phyloP scores from a whole-genome alignment of 2,329 filamentous ascomycete genomes.

The Chaetomium sp. region DNA sequence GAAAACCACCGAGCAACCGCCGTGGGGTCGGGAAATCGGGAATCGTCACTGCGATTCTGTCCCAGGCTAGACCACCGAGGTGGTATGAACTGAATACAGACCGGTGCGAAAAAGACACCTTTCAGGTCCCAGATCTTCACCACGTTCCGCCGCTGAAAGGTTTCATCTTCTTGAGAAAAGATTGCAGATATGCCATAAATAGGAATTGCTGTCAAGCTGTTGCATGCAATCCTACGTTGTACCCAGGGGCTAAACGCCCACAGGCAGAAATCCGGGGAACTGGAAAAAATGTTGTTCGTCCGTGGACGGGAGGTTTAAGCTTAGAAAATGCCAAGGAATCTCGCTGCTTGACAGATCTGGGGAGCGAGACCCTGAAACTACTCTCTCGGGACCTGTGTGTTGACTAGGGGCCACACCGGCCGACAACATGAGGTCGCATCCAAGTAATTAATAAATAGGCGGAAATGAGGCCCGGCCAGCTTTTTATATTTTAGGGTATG shows the following conservation, averaged over 20 bases:
- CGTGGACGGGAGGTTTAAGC: slow-evolving; percentile 3
- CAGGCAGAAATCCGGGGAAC: background rate
- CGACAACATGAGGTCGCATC: slow-evolving; percentile 15
- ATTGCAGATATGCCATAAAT: slow-evolving; percentile 17
- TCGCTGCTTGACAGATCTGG: background rate
- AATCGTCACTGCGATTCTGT: too few relatives aligned
- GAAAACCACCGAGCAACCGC: too few relatives aligned
- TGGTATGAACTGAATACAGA: too few relatives aligned
- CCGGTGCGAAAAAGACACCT: too few relatives aligned
- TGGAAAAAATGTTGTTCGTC: background rate
- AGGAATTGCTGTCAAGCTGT: slow-evolving; percentile 10
- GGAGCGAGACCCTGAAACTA: background rate
- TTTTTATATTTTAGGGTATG: background rate
- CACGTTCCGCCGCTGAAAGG: too few relatives aligned
- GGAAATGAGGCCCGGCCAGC: slow-evolving; percentile 15
- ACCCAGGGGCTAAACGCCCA: background rate
- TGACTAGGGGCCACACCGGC: slow-evolving; percentile 2
- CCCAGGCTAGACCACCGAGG: too few relatives aligned
- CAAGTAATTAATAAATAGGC: slow-evolving; percentile 12
- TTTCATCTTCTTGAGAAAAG: background rate
- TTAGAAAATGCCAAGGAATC: slow-evolving; percentile 4
- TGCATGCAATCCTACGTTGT: slow-evolving; percentile 16
- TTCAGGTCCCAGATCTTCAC: too few relatives aligned
- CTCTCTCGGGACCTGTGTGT: slow-evolving; percentile 4
- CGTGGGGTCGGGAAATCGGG: too few relatives aligned